These are phyloP conservation scores for Fusarium globosum DNA, from an alignment of 2,329 filamentous ascomycete genomes.

Conservation along the genomic window DNA sequence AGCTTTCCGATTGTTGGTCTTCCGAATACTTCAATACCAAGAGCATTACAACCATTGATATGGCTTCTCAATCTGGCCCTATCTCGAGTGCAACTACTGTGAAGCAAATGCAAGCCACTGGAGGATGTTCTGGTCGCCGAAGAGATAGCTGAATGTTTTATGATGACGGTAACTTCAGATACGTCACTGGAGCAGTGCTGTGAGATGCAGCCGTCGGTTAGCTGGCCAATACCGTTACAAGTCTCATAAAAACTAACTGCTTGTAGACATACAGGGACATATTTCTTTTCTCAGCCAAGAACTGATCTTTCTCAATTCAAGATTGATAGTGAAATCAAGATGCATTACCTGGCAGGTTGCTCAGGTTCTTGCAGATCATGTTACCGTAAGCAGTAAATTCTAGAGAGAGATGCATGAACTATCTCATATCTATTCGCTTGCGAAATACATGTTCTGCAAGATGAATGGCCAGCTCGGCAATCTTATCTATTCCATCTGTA, in stretches of 20 bases:
- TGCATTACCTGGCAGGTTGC: neutral
- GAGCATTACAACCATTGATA: no score
- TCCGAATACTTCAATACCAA: neutral
- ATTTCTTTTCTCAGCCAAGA: no score
- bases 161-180: no score
- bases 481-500: neutral
- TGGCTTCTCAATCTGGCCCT: accelerated
- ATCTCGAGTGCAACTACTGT: neutral
- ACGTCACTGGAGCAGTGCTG: neutral
- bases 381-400: neutral
- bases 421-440: neutral
- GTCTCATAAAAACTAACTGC: neutral
- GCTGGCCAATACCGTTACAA: neutral
- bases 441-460: neutral
- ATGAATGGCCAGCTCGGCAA: neutral
- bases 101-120: neutral
- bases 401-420: neutral
- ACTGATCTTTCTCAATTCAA: neutral
- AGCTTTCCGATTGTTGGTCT: neutral
- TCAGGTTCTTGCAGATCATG: no score
- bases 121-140: neutral
- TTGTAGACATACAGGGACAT: accelerated
- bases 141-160: neutral
- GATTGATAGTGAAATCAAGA: neutral
- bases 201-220: neutral